Conservation (phyloP, 1,139 yeast genomes). For the Saccharomyces hybrid region DNA sequence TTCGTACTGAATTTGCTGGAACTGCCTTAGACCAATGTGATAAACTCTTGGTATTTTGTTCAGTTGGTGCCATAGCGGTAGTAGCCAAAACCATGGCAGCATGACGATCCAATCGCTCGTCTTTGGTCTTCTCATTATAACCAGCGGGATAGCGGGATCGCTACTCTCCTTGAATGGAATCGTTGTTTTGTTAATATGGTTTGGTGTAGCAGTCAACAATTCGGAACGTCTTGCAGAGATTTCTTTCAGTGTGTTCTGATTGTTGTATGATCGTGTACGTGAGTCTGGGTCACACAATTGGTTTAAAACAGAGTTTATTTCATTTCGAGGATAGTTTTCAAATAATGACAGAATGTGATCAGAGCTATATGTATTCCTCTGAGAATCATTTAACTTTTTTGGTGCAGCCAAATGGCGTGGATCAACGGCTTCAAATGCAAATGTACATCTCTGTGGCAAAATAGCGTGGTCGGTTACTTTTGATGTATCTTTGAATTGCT, state of each 20-base stretch:
- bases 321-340: conserved; percentile 14
- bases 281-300: conserved; percentile 38
- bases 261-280: conserved; percentile 46
- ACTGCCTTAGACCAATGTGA: conserved; percentile 69
- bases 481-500: conserved; percentile 20
- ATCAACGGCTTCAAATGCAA: conserved; percentile 53
- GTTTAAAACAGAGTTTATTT: conserved; percentile 26
- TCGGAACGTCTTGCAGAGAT: conserved; percentile 36
- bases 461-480: conserved; percentile 36
- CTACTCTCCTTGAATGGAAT: conserved; percentile 18
- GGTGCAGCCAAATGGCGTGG: conserved; percentile 63
- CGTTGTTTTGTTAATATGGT: conserved; percentile 19
- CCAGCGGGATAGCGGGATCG: conserved; percentile 53
- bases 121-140: conserved; percentile 41
- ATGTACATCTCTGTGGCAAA: conserved; percentile 50
- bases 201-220: conserved; percentile 21
- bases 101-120: conserved; percentile 47
- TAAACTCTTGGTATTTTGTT: conserved; percentile 51
- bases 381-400: conserved; percentile 13
- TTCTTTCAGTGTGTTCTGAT: conserved; percentile 55
- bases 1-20: conserved; percentile 67
- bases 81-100: conserved; percentile 84
- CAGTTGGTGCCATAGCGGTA: conserved; percentile 74
- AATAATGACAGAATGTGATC: conserved; percentile 18
- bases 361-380: conserved; percentile 3